Base-by-base conservation (phyloP, 225 moss, liverwort and hornwort species). In the Polytrichum commune region DNA sequence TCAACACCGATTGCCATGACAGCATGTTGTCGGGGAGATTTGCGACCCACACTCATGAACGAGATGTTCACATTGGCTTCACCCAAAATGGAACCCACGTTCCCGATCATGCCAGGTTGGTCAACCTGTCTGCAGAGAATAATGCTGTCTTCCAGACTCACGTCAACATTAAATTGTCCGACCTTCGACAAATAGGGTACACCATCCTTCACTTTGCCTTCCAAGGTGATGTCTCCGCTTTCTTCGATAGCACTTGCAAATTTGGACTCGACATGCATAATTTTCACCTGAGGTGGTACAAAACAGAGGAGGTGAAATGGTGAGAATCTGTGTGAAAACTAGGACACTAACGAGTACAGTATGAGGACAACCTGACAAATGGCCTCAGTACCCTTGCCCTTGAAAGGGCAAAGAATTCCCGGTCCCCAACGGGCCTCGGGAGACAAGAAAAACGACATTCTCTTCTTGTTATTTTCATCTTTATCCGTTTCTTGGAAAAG, bases 31-130 rank as follows among this genome's bases (percentile, higher is more conserved):
- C 90, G 85, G 56, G 87, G 83, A 46, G 88, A 77, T 62, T 82
- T 86, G 80, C 96, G 76, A 13, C 96, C 93, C 64, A 97, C 92
- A 65, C 93, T 97, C 96, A 93, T 97, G 76, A 93, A 97, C 55
- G 92, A 92, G 76, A 97, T 93, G 76, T 96, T 96, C 7, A 90
- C 80, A 68, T 90, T 87, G 62, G 79, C 82, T 64, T 81, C 28
- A 19, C 90, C 90, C 26, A 90, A 74, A 25, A 90, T 35, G 63
- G 78, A 77, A 35, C 90, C 90, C 24, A 90, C 90, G 32, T 79
- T 85, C 13, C 90, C 90, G 61, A 90, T 90, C 90, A 90, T 90
- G 38, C 90, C 90, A n/a, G 90, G 90, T 67, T 90, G 90, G 64
- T 90, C 90, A 29, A 90, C 77, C 72, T 90, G 90, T 64, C 77